Conservation (phyloP, 2,329 filamentous ascomycete genomes). For the Alternaria alternata region DNA sequence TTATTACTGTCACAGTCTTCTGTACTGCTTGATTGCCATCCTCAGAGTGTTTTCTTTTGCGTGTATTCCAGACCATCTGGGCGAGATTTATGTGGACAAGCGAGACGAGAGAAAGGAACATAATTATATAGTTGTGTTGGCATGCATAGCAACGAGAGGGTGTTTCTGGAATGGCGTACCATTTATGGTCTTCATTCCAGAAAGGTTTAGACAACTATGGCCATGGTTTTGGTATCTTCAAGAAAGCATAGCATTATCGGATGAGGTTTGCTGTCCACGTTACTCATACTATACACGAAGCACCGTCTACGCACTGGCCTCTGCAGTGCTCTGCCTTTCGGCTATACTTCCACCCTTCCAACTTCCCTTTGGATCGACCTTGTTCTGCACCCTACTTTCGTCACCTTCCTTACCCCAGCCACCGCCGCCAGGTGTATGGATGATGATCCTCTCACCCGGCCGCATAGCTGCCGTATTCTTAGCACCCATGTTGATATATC, state of each 20-base stretch:
- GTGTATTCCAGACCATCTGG: too few species aligned
- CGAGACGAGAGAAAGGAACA: too few species aligned
- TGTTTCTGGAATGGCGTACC: too few species aligned
- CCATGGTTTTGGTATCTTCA: background rate
- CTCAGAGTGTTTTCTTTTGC: too few species aligned
- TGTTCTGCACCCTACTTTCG: constrained; percentile 59
- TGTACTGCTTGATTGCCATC: too few species aligned
- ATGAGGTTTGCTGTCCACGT: background rate
- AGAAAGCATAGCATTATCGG: background rate
- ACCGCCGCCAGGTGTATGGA: constrained; percentile 80
- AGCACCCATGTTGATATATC: constrained; percentile 75
- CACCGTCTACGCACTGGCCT: constrained; percentile 47
- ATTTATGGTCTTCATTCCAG: background rate
- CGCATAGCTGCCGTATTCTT: constrained; percentile 84
- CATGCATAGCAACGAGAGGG: too few species aligned
- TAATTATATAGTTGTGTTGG: too few species aligned
- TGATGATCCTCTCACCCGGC: constrained; percentile 78
- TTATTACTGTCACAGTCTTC: too few species aligned
- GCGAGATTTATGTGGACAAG: too few species aligned
- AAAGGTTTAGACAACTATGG: background rate
- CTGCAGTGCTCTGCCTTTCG: constrained; percentile 62
- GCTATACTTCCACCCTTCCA: constrained; percentile 70
- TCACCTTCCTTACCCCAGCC: constrained; percentile 73
- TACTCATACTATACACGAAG: background rate
- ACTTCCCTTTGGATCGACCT: constrained; percentile 65